phyloP scores from a whole-genome alignment of 495 filamentous ascomycete genomes.

The Hyaloscypha finlandica region DNA sequence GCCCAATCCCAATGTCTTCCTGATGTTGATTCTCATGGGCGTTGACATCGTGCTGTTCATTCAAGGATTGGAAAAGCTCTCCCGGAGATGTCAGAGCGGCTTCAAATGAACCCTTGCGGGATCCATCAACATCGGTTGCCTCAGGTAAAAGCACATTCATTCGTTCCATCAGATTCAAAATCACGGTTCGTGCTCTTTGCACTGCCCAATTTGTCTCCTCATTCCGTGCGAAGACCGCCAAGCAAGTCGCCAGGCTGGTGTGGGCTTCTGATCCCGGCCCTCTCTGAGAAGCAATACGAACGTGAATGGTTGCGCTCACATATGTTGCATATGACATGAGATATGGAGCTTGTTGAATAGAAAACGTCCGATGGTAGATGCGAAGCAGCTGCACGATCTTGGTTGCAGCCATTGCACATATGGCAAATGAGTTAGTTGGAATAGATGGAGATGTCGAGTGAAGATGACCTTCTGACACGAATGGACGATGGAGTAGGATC shows the following conservation, averaged over 20 bases:
- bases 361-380: conserved; percentile 36
- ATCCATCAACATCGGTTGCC: background rate
- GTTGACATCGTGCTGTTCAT: too few species aligned
- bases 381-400: conserved; percentile 29
- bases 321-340: conserved; percentile 45
- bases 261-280: conserved; percentile 29
- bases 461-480: conserved; percentile 30
- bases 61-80: too few species aligned
- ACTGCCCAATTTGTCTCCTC: conserved; percentile 39
- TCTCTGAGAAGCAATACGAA: conserved; percentile 40
- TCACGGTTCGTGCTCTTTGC: conserved; percentile 36
- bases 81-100: background rate
- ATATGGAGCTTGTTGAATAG: conserved; percentile 38
- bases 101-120: background rate
- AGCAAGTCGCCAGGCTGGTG: background rate
- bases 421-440: conserved; percentile 30
- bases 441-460: conserved; percentile 30
- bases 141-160: conserved; percentile 34
- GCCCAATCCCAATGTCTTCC: background rate
- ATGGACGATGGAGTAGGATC: conserved; percentile 29
- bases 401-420: conserved; percentile 33
- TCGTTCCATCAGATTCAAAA: conserved; percentile 38
- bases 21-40: too few species aligned
- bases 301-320: conserved; percentile 40
- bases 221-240: conserved; percentile 34